Evolutionary conservation across 2,329 filamentous ascomycete genomes (phyloP), one percentile per base, ranked within the genome.

Genomic region (Trichoderma harzianum): DNA sequence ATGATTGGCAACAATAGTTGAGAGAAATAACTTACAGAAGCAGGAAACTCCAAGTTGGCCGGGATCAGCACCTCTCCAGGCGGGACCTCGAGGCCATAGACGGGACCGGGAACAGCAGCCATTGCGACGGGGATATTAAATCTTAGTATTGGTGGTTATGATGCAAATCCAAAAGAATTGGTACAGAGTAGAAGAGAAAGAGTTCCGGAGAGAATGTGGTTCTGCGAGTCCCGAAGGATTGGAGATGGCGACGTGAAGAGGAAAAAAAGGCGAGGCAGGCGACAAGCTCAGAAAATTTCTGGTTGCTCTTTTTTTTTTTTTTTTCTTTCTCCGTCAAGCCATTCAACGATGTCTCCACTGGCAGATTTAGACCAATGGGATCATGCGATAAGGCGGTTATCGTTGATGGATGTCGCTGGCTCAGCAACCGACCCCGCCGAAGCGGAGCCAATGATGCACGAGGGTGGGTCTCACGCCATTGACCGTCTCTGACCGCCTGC

Each of bases 41-140:
- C 93, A 80, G 93, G 93, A 78, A 95, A 91, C 76, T 95, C 91
- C 74, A 91, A 87, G 74, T 90, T 86, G 72, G 93, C 94, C 76
- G 93, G 92, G 78, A 98, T 90, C 82, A 96, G 86, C 81, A 94
- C 86, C 83, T 93, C 93, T 80, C 92, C 93, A 77, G 93, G 88
- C 77, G 94, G 94, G 83, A 98, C 93, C 86, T 94, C 91, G 77
- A 98, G 92, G 84, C 95, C 94, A 82, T 96, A 99, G 81, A 98
- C 88, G 82, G 93, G 93, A 83, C 96, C 92, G 75, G 89, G 87
- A 78, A 87, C 79, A 75, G 86, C 81, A 82, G 87, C 84, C 88
- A 90, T 90, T 76, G 77, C 84, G 76, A 72, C 67, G 62, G 64
- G n/a, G 61, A 3, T 51, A 36, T 66, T 47, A 60, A 30, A 51